A percentile compares a stretch with the other conserved stretches of the same genome.
Conservation (phyloP, 164 flowering plant species). For the Kingdonia uniflora region DNA sequence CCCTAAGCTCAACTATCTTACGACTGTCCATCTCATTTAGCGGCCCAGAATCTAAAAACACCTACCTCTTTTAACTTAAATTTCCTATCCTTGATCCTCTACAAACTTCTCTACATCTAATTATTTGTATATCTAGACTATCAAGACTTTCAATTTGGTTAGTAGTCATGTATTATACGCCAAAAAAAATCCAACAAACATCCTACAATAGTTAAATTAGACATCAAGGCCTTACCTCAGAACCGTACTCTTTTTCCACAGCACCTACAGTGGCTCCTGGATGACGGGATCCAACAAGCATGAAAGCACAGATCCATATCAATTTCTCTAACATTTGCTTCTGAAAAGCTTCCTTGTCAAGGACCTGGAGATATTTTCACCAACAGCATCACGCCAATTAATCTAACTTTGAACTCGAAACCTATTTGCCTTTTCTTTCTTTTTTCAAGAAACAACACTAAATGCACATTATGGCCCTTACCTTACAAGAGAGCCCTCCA, state of each 20-base stretch:
- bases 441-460: background rate
- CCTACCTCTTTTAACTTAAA: too few species aligned
- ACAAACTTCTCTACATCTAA: too few species aligned
- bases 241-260: constrained; percentile 73
- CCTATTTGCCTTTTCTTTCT: background rate
- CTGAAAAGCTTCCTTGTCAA: constrained; percentile 79
- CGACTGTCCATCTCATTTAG: too few species aligned
- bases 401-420: background rate
- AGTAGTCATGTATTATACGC: too few species aligned
- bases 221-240: constrained; percentile 39
- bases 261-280: constrained; percentile 89
- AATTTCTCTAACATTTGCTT: constrained; percentile 97
- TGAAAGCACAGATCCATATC: constrained; percentile 92
- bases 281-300: constrained; percentile 98
- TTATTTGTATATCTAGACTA: too few species aligned
- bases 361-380: constrained; percentile 36
- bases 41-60: too few species aligned
- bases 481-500: constrained; percentile 96
- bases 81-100: too few species aligned
- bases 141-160: too few species aligned
- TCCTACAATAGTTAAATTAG: too few species aligned
- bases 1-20: too few species aligned
- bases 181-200: too few species aligned
- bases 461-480: constrained; percentile 4
- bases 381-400: too few species aligned